A percentile compares a stretch with the other conserved stretches of the same genome.
Conservation (phyloP, 371 early-diverging fungal genomes). For the Circinella umbellata region DNA sequence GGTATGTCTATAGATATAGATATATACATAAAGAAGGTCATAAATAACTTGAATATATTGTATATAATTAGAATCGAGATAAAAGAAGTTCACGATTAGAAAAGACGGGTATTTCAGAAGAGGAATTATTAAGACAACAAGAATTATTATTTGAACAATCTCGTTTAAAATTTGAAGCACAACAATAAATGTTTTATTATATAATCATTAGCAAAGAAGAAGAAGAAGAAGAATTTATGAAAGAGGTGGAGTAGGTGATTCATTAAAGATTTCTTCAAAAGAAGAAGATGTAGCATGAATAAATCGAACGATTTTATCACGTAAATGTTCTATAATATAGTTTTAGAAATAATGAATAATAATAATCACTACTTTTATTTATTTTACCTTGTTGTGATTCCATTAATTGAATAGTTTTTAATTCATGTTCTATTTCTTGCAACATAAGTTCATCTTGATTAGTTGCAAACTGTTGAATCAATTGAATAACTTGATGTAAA, state of each 20-base stretch:
- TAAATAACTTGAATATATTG: not conserved
- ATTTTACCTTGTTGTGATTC: not conserved
- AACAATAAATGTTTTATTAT: constrained; percentile 31
- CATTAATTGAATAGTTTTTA: not conserved
- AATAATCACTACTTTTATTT: not conserved
- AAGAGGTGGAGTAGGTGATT: not conserved
- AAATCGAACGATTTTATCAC: constrained; percentile 1
- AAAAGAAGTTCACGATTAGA: constrained; percentile 85
- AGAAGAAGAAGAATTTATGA: no score
- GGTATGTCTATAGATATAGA: constrained; percentile 28
- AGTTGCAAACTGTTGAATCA: not conserved
- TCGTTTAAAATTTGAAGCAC: constrained; percentile 70
- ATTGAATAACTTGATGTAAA: not conserved
- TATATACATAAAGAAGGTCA: not conserved
- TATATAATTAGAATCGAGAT: constrained; percentile 76
- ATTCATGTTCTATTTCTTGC: not conserved
- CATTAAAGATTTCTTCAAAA: constrained; percentile 10
- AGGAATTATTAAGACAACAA: constrained; percentile 89
- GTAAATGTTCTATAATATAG: not conserved
- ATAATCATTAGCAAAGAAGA: no score
- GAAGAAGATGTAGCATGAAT: constrained; percentile 7
- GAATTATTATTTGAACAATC: constrained; percentile 93
- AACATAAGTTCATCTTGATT: not conserved
- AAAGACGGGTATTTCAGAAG: constrained; percentile 88
- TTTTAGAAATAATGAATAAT: not conserved